Percentiles rank a stretch among this genome's conserved stretches.
Evolutionary conservation across 2,329 filamentous ascomycete species (phyloP).

Genomic region (Amauroascus niger): DNA sequence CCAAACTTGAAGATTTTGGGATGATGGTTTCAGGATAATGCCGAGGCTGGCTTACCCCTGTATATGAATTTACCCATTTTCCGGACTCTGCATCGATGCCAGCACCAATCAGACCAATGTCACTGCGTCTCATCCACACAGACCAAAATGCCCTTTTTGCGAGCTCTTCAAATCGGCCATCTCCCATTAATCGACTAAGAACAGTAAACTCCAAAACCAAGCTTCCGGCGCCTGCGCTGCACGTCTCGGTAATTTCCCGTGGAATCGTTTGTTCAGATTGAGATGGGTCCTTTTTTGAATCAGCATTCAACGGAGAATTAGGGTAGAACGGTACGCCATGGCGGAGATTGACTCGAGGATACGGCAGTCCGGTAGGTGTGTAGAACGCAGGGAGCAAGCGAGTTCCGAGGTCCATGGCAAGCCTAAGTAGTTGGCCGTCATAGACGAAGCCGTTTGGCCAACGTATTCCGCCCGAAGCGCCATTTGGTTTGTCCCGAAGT

Average conservation of each 20-base stretch:
- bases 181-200: slow-evolving; percentile 76
- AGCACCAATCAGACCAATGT: slow-evolving; percentile 77
- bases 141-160: slow-evolving; percentile 94
- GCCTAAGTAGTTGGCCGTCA: slow-evolving; percentile 78
- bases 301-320: slow-evolving; percentile 66
- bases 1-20: neutral
- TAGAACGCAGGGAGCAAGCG: slow-evolving; percentile 86
- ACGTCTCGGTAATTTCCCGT: slow-evolving; percentile 83
- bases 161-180: slow-evolving; percentile 75
- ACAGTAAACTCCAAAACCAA: slow-evolving; percentile 88
- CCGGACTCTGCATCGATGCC: slow-evolving; percentile 89
- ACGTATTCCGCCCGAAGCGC: slow-evolving; percentile 40
- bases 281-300: slow-evolving; percentile 15
- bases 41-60: slow-evolving; percentile 47
- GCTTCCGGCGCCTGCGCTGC: slow-evolving; percentile 92
- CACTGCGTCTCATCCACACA: slow-evolving; percentile 81
- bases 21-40: neutral
- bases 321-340: slow-evolving; percentile 85
- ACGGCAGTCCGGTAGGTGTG: slow-evolving; percentile 82
- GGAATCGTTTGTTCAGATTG: slow-evolving; percentile 23
- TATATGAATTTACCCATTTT: slow-evolving; percentile 75
- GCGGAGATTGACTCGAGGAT: slow-evolving; percentile 84
- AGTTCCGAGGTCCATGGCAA: slow-evolving; percentile 75
- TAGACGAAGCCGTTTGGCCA: slow-evolving; percentile 76
- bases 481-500: slow-evolving; percentile 32